A percentile compares a stretch with the other conserved stretches of the same genome.
Conservation (phyloP, 208 protist species). For the Vickermania ingenoplastis region DNA sequence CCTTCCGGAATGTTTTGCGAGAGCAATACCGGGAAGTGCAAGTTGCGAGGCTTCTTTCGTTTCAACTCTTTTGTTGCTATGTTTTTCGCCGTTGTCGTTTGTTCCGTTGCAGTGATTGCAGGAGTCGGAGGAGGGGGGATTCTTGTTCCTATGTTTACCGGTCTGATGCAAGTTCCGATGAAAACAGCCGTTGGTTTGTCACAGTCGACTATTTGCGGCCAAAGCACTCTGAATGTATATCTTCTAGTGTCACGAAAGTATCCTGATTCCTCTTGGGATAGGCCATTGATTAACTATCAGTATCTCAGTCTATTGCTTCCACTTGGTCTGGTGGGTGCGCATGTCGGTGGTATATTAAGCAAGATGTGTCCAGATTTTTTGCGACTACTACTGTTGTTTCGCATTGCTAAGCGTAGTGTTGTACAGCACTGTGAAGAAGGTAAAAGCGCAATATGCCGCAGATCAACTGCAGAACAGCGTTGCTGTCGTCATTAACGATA, state of each 20-base stretch:
- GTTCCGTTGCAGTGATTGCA: conserved; percentile 60
- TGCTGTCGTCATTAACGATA: conserved; percentile 6
- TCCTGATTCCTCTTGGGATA: conserved; percentile 27
- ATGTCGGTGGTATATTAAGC: conserved; percentile 57
- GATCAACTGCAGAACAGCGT: conserved; percentile 14
- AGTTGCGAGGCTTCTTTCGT: conserved; percentile 11
- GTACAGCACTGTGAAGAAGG: conserved; percentile 47
- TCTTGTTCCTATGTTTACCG: no score
- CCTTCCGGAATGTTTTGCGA: neutral
- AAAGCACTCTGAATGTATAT: conserved; percentile 74
- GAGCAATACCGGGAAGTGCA: neutral
- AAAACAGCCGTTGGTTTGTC: conserved; percentile 54
- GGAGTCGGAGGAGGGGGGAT: conserved; percentile 75
- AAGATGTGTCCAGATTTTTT: conserved; percentile 62
- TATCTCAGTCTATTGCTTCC: conserved; percentile 65
- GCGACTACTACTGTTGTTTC: conserved; percentile 67
- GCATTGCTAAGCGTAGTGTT: conserved; percentile 48
- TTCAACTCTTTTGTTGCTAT: conserved; percentile 30
- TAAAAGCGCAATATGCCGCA: conserved; percentile 37
- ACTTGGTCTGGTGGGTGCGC: conserved; percentile 58
- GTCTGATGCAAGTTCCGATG: conserved; percentile 43
- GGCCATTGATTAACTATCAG: no score
- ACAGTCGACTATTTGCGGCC: no score
- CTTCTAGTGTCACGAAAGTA: conserved; percentile 41
- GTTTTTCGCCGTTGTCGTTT: conserved; percentile 32